Conservation (phyloP, 768 basidiomycete genomes). For the Lactarius evosmus region DNA sequence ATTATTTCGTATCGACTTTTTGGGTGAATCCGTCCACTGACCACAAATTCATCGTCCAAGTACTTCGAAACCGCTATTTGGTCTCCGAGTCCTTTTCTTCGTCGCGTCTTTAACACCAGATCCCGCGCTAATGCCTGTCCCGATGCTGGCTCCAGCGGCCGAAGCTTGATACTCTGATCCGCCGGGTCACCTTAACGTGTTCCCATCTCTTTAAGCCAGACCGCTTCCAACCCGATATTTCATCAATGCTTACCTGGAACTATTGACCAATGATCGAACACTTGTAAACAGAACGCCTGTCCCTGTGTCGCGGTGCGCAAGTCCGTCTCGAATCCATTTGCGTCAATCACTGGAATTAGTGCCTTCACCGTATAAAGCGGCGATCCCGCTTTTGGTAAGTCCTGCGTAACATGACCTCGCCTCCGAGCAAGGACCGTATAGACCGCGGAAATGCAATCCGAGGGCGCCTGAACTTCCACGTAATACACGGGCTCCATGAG, state of each 20-base stretch:
- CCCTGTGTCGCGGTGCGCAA: conserved; percentile 96
- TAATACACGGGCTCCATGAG: conserved; percentile 98
- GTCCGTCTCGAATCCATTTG: conserved; percentile 98
- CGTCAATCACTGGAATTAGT: conserved; percentile 95
- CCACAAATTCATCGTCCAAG: conserved; percentile 94
- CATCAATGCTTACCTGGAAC: conserved; percentile 74
- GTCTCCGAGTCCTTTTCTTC: conserved; percentile 95
- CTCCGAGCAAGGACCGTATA: conserved; percentile 98
- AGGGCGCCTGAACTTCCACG: conserved; percentile 98
- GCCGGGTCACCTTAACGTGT: conserved; percentile 85
- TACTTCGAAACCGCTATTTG: conserved; percentile 98
- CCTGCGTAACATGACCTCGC: conserved; percentile 98
- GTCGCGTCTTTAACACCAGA: conserved; percentile 91
- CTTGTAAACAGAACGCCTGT: conserved; percentile 97
- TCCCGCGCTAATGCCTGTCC: conserved; percentile 94
- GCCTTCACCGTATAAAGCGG: conserved; percentile 98
- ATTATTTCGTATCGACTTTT: conserved; percentile 10
- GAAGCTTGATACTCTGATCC: conserved; percentile 93
- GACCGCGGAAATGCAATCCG: conserved; percentile 97
- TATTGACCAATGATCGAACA: conserved; percentile 98
- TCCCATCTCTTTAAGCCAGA: conserved; percentile 12
- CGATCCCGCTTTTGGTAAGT: conserved; percentile 96
- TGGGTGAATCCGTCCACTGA: conserved; percentile 40
- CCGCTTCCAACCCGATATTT: background rate
- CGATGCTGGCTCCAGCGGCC: conserved; percentile 95